phyloP scores from a whole-genome alignment of 2,329 filamentous ascomycete species.

The Colletotrichum eleusines region DNA sequence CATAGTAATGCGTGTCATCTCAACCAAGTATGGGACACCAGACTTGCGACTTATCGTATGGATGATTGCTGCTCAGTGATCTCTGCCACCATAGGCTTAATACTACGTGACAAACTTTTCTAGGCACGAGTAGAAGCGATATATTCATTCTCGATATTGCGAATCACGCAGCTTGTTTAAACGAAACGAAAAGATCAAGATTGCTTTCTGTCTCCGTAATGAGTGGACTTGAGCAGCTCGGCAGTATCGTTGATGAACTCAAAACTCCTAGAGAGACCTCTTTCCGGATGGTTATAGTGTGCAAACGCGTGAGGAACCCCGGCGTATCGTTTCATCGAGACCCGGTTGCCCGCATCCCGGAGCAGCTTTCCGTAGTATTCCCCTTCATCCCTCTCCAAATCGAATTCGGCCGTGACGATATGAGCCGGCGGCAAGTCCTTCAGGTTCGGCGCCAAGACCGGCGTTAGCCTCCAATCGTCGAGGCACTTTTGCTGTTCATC shows the following conservation, averaged over 20 bases:
- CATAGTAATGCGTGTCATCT: too few species aligned
- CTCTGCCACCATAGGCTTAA: too few species aligned
- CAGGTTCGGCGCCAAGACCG: constrained; percentile 47
- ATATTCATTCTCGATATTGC: not conserved
- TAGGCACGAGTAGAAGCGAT: not conserved
- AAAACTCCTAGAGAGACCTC: constrained; percentile 45
- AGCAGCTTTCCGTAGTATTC: constrained; percentile 46
- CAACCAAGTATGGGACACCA: too few species aligned
- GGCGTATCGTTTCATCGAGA: constrained; percentile 47
- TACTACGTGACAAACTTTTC: too few species aligned
- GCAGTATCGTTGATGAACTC: constrained; percentile 47
- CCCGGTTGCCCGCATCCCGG: constrained; percentile 44
- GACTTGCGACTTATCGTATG: too few species aligned
- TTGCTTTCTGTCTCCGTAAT: not conserved
- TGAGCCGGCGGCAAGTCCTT: constrained; percentile 47
- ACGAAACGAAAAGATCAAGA: accelerated
- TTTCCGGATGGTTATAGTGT: constrained; percentile 48
- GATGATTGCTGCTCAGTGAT: too few species aligned
- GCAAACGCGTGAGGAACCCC: constrained; percentile 49
- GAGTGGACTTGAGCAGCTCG: not conserved
- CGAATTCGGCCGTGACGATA: constrained; percentile 52
- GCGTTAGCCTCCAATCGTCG: constrained; percentile 22
- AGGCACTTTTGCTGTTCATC: constrained; percentile 19
- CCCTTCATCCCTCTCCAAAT: constrained; percentile 52
- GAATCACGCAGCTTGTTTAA: not conserved